Evolutionary conservation across 345 rosid genomes (phyloP), one percentile per base, ranked within the genome.

Genomic region (Mercurialis annua): DNA sequence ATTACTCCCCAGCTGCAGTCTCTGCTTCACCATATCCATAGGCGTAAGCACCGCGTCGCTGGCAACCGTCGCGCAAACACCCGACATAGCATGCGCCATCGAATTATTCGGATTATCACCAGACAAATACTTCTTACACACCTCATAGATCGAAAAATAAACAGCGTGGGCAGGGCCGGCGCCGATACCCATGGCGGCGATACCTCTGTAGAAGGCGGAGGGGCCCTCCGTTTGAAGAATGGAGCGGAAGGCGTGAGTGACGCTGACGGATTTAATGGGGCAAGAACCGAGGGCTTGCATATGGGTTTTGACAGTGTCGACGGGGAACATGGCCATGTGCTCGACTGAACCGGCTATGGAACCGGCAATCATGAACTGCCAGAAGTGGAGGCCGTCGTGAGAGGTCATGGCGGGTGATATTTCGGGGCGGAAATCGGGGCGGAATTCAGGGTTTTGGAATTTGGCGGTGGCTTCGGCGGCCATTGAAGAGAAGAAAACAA

Each of bases 91-190:
- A 59, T 95, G 98, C 0, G 96, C 99, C 7, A 75, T 81, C 12
- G 97, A 62, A 73, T 87, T 92, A 54, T 87, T 82, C 0, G 96
- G 96, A 59, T 92, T 82, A 0, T 81, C 80, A 1, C 82, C 75
- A 38, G 99, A 92, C 21, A 95, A 77, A 56, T 46, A 80, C 78
- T 82, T 83, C 84, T 95, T 95, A 6, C 87, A 90, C 10, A 66
- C 66, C 76, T 95, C 99, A 46, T 95, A 95, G 1, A 95, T 78
- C 1, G 98, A 92, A 80, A 95, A 95, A 42, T 95, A 92, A 14
- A 92, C 96, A 23, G 99, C 99, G 66, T 95, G 99, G 21, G 99
- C 99, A 0, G 99, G 99, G n/a, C 99, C 99, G 2, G 99, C 99
- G 2, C 99, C 99, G 9, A 95, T 84, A 3, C 90, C 99, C 98